A percentile compares a stretch with the other conserved stretches of the same genome.
These are phyloP conservation scores for Cercospora berteroae DNA, from an alignment of 2,329 filamentous ascomycete genomes.

Conservation along the genomic window DNA sequence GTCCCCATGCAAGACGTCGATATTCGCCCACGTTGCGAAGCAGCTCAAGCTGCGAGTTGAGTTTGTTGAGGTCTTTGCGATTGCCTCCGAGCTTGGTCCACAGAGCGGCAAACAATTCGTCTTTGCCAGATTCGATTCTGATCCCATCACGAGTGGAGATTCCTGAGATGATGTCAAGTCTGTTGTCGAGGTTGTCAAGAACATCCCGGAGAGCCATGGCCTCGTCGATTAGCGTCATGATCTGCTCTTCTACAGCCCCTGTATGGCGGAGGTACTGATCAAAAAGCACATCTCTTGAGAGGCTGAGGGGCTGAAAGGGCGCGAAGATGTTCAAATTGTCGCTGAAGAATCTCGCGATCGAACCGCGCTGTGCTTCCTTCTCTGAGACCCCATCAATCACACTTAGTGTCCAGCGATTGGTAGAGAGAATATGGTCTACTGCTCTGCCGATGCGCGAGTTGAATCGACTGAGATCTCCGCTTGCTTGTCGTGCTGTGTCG, in stretches of 20 bases:
- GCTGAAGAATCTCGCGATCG: slow-evolving; percentile 44
- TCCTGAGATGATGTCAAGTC: slow-evolving; percentile 67
- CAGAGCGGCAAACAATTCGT: slow-evolving; percentile 66
- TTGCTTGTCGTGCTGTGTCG: slow-evolving; percentile 62
- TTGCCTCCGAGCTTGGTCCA: slow-evolving; percentile 77
- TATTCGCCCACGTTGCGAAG: slow-evolving; percentile 66
- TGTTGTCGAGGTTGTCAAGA: slow-evolving; percentile 66
- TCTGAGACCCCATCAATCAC: slow-evolving; percentile 62
- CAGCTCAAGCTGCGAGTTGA: slow-evolving; percentile 62
- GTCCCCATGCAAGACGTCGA: slow-evolving; percentile 62
- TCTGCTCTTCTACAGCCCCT: slow-evolving; percentile 66
- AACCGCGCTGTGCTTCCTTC: slow-evolving; percentile 42
- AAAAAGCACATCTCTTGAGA: slow-evolving; percentile 62
- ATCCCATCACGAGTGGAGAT: slow-evolving; percentile 65
- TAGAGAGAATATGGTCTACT: slow-evolving; percentile 71
- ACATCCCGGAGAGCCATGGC: slow-evolving; percentile 66
- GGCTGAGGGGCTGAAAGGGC: slow-evolving; percentile 61
- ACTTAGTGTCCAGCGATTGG: slow-evolving; percentile 71
- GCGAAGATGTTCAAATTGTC: slow-evolving; percentile 49
- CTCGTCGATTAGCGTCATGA: slow-evolving; percentile 65
- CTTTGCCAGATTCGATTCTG: slow-evolving; percentile 57
- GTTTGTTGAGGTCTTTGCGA: slow-evolving; percentile 57
- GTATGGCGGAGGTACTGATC: slow-evolving; percentile 76
- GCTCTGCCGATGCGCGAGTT: slow-evolving; percentile 72
- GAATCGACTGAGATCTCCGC: slow-evolving; percentile 68